Percentiles rank a stretch among this genome's conserved stretches.
Conservation (phyloP, 23 red algal species). For the Gracilaria domingensis region DNA sequence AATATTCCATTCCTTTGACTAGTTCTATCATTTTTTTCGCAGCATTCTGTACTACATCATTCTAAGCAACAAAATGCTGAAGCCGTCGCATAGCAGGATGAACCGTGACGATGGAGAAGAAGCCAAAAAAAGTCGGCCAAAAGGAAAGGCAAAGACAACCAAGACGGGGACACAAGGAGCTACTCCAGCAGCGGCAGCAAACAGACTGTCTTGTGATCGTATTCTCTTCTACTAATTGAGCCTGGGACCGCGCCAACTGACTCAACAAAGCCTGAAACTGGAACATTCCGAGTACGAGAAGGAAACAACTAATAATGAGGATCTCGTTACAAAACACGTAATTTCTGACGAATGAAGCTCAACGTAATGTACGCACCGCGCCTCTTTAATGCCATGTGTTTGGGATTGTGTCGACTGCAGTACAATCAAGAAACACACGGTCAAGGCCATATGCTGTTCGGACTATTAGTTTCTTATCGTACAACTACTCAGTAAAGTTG, state of each 20-base stretch:
- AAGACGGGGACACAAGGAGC: constrained; percentile 1
- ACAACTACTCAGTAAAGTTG: no score
- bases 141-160: background rate
- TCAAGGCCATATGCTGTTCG: background rate
- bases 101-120: constrained; percentile 7
- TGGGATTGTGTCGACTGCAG: background rate
- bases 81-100: background rate
- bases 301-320: background rate
- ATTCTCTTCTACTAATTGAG: background rate
- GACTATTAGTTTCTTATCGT: background rate
- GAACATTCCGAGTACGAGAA: background rate
- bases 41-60: background rate
- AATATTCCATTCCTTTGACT: background rate
- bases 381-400: background rate
- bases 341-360: background rate
- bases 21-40: background rate
- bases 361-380: background rate
- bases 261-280: background rate
- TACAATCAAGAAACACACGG: background rate
- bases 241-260: background rate
- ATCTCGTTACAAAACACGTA: background rate
- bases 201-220: background rate
- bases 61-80: background rate
- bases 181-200: constrained; percentile 1
- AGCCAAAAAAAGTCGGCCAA: background rate